phyloP scores from a whole-genome alignment of 495 filamentous ascomycete genomes.

The Neurospora terricola region DNA sequence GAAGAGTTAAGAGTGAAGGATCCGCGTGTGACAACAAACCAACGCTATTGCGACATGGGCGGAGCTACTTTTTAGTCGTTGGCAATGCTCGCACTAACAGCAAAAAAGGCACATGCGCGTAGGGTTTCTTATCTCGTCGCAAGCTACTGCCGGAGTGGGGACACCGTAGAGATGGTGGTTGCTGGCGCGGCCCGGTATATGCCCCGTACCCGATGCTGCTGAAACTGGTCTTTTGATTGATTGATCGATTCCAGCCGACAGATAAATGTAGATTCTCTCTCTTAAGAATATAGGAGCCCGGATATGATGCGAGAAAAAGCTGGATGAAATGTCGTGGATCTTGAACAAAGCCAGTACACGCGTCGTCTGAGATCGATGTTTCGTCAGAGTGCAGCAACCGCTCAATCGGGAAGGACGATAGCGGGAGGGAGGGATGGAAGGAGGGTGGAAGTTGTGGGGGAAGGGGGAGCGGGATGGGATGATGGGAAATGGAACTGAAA shows the following conservation, averaged over 20 bases:
- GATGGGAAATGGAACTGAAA: background rate
- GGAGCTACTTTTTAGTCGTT: background rate
- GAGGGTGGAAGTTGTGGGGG: background rate
- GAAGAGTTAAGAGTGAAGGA: background rate
- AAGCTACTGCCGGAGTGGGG: background rate
- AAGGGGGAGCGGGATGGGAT: background rate
- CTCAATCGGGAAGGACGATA: background rate
- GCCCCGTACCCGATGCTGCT: background rate
- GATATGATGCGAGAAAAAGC: background rate
- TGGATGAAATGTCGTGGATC: background rate
- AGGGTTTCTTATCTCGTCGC: background rate
- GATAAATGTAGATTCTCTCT: background rate
- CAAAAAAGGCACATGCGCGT: background rate
- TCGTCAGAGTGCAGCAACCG: background rate
- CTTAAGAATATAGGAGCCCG: no score
- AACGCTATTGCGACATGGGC: background rate
- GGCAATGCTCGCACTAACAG: background rate
- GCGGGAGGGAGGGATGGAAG: background rate
- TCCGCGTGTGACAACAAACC: background rate
- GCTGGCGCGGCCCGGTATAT: background rate
- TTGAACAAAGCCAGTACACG: background rate
- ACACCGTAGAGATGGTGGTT: background rate
- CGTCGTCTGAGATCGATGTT: background rate
- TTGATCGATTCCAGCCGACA: background rate
- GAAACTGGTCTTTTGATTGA: background rate